Conservation (phyloP, 169 alveolate genomes). For the Plasmodium relictum region DNA sequence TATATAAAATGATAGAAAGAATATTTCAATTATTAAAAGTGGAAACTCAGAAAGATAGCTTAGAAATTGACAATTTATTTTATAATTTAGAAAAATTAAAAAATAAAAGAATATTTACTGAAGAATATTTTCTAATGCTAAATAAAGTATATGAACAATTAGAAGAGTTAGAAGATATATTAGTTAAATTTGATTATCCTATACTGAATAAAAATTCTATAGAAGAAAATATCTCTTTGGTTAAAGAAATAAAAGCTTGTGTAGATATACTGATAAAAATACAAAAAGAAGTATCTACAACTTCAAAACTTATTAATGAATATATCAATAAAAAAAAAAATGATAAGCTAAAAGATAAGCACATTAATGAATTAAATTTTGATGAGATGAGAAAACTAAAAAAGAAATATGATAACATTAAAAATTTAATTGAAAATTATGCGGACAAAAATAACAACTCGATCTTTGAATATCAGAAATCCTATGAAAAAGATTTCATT, state of each 20-base stretch:
- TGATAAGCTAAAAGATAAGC: not conserved
- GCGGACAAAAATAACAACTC: constrained; percentile 20
- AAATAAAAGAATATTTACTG: not conserved
- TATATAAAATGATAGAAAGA: constrained; percentile 42
- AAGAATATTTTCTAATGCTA: constrained; percentile 18
- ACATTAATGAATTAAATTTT: constrained; percentile 1
- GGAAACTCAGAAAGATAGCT: constrained; percentile 11
- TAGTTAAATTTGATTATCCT: constrained; percentile 23
- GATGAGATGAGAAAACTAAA: constrained; percentile 24
- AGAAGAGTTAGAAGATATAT: not conserved
- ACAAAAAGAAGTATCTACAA: not conserved
- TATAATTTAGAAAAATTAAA: constrained; percentile 23
- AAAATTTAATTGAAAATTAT: constrained; percentile 29
- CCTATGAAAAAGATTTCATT: constrained; percentile 13
- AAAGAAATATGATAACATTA: constrained; percentile 14
- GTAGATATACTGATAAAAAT: constrained; percentile 10
- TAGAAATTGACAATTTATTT: constrained; percentile 22
- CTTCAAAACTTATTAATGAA: constrained; percentile 11
- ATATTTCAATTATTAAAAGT: constrained; percentile 26
- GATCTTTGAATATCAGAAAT: not conserved
- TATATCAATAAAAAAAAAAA: constrained; percentile 8
- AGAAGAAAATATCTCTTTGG: constrained; percentile 19
- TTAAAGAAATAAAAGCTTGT: constrained; percentile 20
- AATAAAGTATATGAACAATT: constrained; percentile 21
- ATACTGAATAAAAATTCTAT: not conserved